These are phyloP conservation scores for Penicillium simplicissimum DNA, from an alignment of 495 filamentous ascomycete genomes.

Conservation along the genomic window DNA sequence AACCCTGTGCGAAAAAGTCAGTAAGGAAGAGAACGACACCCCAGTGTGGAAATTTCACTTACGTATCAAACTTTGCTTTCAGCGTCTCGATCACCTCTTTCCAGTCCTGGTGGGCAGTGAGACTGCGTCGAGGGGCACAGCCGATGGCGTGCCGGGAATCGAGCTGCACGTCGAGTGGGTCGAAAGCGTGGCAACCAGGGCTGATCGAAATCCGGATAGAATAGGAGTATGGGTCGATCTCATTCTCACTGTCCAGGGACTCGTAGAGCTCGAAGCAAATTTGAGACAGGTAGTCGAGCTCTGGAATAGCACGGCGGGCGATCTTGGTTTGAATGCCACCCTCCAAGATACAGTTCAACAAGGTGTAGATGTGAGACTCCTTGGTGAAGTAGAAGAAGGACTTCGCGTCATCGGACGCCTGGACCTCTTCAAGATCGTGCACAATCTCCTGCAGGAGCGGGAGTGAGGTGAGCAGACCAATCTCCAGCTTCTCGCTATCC, in stretches of 20 bases:
- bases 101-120: slow-evolving; percentile 94
- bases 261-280: slow-evolving; percentile 98
- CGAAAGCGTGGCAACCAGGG: slow-evolving; percentile 93
- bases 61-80: slow-evolving; percentile 92
- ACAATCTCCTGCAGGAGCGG: slow-evolving; percentile 95
- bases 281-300: slow-evolving; percentile 95
- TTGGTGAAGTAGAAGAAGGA: slow-evolving; percentile 99
- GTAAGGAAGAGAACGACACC: neutral
- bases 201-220: slow-evolving; percentile 94
- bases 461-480: slow-evolving; percentile 89
- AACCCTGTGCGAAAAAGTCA: slow-evolving; percentile 56
- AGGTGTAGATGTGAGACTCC: slow-evolving; percentile 96
- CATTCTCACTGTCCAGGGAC: slow-evolving; percentile 73
- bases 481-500: slow-evolving; percentile 93
- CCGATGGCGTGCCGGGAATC: slow-evolving; percentile 95
- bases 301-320: slow-evolving; percentile 86
- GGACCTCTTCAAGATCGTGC: slow-evolving; percentile 93
- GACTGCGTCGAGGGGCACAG: slow-evolving; percentile 80
- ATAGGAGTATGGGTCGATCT: slow-evolving; percentile 87
- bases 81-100: slow-evolving; percentile 92
- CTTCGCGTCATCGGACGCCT: slow-evolving; percentile 88
- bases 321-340: slow-evolving; percentile 94
- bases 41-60: slow-evolving; percentile 37
- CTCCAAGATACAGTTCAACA: slow-evolving; percentile 96
- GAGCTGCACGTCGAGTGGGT: slow-evolving; percentile 91